Evolutionary conservation across 1,139 yeast species (phyloP).

Genomic region (Diutina siamensis): DNA sequence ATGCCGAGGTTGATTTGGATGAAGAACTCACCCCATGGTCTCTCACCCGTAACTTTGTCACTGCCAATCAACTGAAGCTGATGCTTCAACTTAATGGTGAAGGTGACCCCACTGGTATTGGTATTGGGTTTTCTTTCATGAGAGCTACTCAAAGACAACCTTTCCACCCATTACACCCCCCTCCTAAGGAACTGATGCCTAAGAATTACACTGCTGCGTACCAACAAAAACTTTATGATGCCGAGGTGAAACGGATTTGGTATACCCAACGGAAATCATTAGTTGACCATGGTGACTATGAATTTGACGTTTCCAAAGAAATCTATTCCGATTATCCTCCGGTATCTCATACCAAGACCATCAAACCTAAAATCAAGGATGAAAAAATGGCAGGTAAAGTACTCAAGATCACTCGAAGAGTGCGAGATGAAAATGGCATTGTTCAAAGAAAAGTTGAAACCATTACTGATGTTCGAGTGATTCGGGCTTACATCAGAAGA

Average conservation of each 20-base stretch:
- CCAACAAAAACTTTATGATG: conserved; percentile 88
- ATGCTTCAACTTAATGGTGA: conserved; percentile 95
- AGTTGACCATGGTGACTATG: conserved; percentile 24
- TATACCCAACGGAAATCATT: conserved; percentile 66
- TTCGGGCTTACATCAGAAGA: conserved; percentile 72
- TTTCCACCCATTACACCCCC: conserved; percentile 53
- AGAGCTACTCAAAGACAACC: conserved; percentile 95
- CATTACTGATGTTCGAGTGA: conserved; percentile 75
- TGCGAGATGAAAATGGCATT: conserved; percentile 76
- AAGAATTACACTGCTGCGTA: conserved; percentile 47
- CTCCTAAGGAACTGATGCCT: conserved; percentile 32
- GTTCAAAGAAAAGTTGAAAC: conserved; percentile 74
- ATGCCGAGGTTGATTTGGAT: conserved; percentile 41
- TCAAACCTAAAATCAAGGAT: conserved; percentile 18
- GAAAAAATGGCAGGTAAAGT: conserved; percentile 21
- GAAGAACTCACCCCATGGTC: conserved; percentile 95
- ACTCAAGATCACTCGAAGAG: conserved; percentile 69
- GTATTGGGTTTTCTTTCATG: conserved; percentile 82
- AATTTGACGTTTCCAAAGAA: conserved; percentile 13
- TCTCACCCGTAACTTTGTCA: conserved; percentile 75
- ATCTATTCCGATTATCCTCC: conserved; percentile 32
- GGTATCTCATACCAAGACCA: conserved; percentile 21
- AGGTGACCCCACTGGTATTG: conserved; percentile 92
- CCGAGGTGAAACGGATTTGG: conserved; percentile 87
- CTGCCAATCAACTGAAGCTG: conserved; percentile 92